These are phyloP conservation scores for Talaromyces sp. DNA, from an alignment of 2,329 filamentous ascomycete genomes.

Conservation along the genomic window DNA sequence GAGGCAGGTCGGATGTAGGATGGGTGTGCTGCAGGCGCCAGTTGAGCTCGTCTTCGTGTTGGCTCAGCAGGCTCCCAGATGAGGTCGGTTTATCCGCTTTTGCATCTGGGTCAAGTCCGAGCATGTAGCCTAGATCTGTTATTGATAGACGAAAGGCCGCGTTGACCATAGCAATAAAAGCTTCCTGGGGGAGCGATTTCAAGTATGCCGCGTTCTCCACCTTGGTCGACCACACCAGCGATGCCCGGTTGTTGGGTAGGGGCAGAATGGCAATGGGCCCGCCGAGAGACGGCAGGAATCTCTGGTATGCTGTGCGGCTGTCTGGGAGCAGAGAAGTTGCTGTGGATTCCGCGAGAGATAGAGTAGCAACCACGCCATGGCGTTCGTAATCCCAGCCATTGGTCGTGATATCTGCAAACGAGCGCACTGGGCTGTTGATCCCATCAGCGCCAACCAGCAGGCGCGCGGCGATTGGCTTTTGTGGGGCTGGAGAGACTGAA, in stretches of 20 bases:
- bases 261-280: constrained; percentile 90
- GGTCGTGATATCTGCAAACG: constrained; percentile 79
- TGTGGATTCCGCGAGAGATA: constrained; percentile 57
- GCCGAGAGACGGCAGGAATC: constrained; percentile 73
- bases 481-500: constrained; percentile 26
- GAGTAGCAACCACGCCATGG: constrained; percentile 85
- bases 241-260: constrained; percentile 74
- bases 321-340: constrained; percentile 24
- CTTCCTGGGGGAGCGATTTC: constrained; percentile 64
- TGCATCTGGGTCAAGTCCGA: constrained; percentile 51
- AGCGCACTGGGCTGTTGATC: constrained; percentile 85
- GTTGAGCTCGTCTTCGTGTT: constrained; percentile 67
- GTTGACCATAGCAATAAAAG: constrained; percentile 86
- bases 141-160: constrained; percentile 80
- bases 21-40: constrained; percentile 75
- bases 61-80: constrained; percentile 20
- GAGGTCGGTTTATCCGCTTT: constrained; percentile 1
- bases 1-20: constrained; percentile 51
- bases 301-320: constrained; percentile 79
- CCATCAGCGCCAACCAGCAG: constrained; percentile 91
- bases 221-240: constrained; percentile 92
- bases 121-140: constrained; percentile 78
- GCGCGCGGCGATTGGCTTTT: constrained; percentile 65
- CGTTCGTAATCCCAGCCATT: constrained; percentile 90
- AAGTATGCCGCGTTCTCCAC: constrained; percentile 71